Evolutionary conservation across 176 grass and related monocot species (phyloP), one percentile per base, ranked within the genome.

Genomic region (Triticum urartu): DNA sequence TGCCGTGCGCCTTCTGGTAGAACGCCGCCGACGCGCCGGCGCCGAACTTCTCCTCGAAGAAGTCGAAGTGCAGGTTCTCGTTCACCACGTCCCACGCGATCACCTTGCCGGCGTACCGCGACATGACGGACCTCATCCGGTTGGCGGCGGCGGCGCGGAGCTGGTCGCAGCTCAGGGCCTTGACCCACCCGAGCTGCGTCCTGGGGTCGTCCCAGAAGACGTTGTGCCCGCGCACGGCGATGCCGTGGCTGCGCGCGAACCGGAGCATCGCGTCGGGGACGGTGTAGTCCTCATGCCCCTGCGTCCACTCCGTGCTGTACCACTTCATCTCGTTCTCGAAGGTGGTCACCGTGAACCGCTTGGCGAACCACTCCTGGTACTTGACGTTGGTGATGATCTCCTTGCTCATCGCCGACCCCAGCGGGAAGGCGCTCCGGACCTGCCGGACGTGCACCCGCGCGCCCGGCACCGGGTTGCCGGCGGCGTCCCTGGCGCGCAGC

Each of bases 261-360:
- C 58, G 20, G 33, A 98, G 64, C 96, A 98, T 98, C 22, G 84
- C 84, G 81, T 98, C 96, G 0, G 93, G 81, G 5, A 90, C 79
- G 1, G 88, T 38, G 90, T 95, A 98, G 86, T 95, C 73, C 87
- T 90, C 91, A 5, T 77, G 79, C 0, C 93, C 93, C 45, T 38
- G 78, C 3, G 18, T 34, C 4, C 2, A 32, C 81, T 98, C 96
- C 45, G 83, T 98, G 70, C 86, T 80, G 73, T 91, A 95, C 96
- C 96, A 98, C 78, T 98, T 95, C 96, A 98, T 98, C 90, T 98
- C 96, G 83, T 98, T 98, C 93, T 98, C 96, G 85, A 98, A 98
- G 28, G 93, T 98, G 80, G 96, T 89, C 21, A 91, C 91, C 18
- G 89, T 92, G 93, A 98, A 98, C 72, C 93, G 93, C 4, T 87